phyloP scores from a whole-genome alignment of 116 monocot species.

The Dioscorea cayenensis region DNA sequence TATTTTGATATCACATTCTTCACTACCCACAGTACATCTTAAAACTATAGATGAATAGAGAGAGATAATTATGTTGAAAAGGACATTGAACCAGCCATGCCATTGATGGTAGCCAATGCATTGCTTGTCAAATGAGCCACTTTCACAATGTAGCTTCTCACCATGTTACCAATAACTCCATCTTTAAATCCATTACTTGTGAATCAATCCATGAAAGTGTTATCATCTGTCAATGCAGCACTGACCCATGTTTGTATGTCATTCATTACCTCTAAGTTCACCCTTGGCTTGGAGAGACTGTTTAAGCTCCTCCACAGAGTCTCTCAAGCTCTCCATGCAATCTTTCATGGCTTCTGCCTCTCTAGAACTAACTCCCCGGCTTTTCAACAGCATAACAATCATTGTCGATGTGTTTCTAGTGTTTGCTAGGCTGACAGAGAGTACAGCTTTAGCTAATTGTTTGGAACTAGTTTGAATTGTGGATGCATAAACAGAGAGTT shows the following conservation, averaged over 20 bases:
- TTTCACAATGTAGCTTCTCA: slow-evolving; percentile 14
- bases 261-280: slow-evolving; percentile 10
- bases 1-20: no score
- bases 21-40: no score
- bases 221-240: slow-evolving; percentile 33
- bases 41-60: no score
- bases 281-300: slow-evolving; percentile 12
- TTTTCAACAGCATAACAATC: not conserved
- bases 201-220: slow-evolving; percentile 34
- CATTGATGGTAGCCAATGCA: slow-evolving; percentile 26
- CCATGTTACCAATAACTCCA: slow-evolving; percentile 9
- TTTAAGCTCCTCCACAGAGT: slow-evolving; percentile 27
- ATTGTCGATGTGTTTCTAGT: slow-evolving; percentile 9
- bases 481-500: slow-evolving; percentile 13
- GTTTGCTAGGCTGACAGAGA: slow-evolving; percentile 11
- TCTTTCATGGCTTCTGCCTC: slow-evolving; percentile 19
- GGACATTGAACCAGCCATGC: not conserved
- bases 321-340: slow-evolving; percentile 23
- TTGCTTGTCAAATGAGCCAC: slow-evolving; percentile 23
- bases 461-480: slow-evolving; percentile 15
- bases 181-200: slow-evolving; percentile 1
- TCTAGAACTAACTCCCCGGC: slow-evolving; percentile 1
- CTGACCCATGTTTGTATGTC: slow-evolving; percentile 53
- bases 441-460: slow-evolving; percentile 15
- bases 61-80: not conserved